Conservation (phyloP, 2,329 filamentous ascomycete species). For the Nemania sp. region DNA sequence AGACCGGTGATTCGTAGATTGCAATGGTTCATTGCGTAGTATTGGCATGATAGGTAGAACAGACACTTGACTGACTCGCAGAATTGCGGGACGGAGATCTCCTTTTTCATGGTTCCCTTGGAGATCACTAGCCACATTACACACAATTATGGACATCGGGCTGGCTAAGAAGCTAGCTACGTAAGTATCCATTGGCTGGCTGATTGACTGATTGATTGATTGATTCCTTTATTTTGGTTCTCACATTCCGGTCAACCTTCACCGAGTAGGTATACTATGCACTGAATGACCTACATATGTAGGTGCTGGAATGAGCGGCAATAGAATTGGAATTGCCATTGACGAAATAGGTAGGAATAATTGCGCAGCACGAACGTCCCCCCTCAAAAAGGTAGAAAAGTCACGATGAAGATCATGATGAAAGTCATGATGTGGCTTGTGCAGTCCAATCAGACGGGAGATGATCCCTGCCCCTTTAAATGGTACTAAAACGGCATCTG, state of each 20-base stretch:
- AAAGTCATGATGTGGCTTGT: conserved; percentile 46
- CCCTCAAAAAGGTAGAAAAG: not conserved
- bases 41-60: conserved; percentile 24
- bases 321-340: not conserved
- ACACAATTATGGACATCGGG: not conserved
- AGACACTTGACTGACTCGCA: conserved; percentile 24
- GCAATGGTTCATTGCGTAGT: conserved; percentile 28
- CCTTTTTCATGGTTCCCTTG: conserved; percentile 14
- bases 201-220: not conserved
- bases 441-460: conserved; percentile 32
- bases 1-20: conserved; percentile 39
- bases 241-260: not conserved
- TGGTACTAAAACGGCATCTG: conserved; percentile 40
- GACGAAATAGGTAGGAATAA: conserved; percentile 3
- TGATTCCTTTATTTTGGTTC: not conserved
- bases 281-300: not conserved
- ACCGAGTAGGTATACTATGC: not conserved
- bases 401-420: conserved; percentile 3
- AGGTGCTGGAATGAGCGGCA: not conserved
- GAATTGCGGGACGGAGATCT: conserved; percentile 28
- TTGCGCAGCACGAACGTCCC: not conserved
- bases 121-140: conserved; percentile 38
- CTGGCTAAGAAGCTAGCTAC: conserved; percentile 13
- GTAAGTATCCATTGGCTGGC: not conserved
- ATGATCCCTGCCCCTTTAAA: conserved; percentile 45